Percentiles rank a stretch among this genome's conserved stretches.
phyloP scores from a whole-genome alignment of 345 rosid species.

The Citrus sp. region DNA sequence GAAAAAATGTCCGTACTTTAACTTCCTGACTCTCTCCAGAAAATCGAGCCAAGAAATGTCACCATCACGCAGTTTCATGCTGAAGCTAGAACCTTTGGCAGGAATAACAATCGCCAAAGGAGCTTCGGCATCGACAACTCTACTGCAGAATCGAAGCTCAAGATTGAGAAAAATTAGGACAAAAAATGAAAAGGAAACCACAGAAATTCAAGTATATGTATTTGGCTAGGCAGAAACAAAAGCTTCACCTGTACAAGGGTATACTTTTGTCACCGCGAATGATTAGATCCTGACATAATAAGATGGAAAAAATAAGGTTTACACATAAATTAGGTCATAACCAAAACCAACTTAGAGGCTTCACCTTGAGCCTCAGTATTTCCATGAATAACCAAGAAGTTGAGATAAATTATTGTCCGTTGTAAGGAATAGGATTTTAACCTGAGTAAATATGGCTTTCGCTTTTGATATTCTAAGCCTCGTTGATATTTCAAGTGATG shows the following conservation, averaged over 20 bases:
- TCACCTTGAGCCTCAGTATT: neutral
- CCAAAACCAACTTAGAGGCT: neutral
- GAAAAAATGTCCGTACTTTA: constrained; percentile 41
- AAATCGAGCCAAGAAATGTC: constrained; percentile 84
- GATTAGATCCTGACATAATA: constrained; percentile 62
- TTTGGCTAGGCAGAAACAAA: constrained; percentile 9
- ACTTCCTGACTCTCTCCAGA: constrained; percentile 45
- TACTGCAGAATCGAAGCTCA: constrained; percentile 55
- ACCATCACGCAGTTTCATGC: constrained; percentile 60
- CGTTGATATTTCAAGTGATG: constrained; percentile 74
- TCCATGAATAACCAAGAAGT: neutral
- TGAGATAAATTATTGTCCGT: neutral
- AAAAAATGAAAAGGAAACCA: neutral
- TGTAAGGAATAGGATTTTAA: constrained; percentile 15
- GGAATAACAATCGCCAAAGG: constrained; percentile 63
- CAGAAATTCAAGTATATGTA: constrained; percentile 5
- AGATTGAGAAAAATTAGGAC: constrained; percentile 24
- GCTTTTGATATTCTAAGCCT: constrained; percentile 86
- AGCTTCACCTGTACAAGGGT: constrained; percentile 83
- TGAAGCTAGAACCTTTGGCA: constrained; percentile 42
- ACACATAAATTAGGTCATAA: neutral
- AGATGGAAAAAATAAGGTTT: constrained; percentile 8
- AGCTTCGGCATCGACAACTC: constrained; percentile 84
- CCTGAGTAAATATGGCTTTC: constrained; percentile 94
- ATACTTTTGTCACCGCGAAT: constrained; percentile 83